Percentiles rank a stretch among this genome's conserved stretches.
These are phyloP conservation scores for Calonectria honghensis DNA, from an alignment of 2,329 filamentous ascomycete genomes.

Conservation along the genomic window DNA sequence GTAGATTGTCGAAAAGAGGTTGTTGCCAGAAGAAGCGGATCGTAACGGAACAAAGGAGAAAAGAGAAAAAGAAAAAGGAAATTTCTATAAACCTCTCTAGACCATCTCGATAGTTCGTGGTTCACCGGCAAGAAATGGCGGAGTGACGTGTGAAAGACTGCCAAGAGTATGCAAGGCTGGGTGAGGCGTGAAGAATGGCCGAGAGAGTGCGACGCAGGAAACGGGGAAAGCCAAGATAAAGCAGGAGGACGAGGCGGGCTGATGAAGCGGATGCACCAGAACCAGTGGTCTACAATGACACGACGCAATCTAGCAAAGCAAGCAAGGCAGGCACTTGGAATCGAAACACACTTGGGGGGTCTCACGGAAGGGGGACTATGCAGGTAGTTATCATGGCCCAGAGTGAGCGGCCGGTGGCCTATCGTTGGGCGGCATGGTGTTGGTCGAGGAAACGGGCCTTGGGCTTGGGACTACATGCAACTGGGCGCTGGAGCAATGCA, in stretches of 20 bases:
- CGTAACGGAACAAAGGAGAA: conserved; percentile 47
- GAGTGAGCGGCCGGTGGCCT: conserved; percentile 41
- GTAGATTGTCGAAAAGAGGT: conserved; percentile 12
- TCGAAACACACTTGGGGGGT: conserved; percentile 48
- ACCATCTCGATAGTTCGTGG: conserved; percentile 53
- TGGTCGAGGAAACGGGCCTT: conserved; percentile 53
- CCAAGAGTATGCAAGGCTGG: conserved; percentile 39
- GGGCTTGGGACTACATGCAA: conserved; percentile 21
- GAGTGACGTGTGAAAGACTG: conserved; percentile 46
- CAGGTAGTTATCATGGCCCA: conserved; percentile 48
- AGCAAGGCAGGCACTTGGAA: conserved; percentile 48
- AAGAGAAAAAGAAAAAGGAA: conserved; percentile 38
- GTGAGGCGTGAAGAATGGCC: conserved; percentile 43
- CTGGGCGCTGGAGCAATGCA: conserved; percentile 26
- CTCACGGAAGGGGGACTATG: conserved; percentile 34
- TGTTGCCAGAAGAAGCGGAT: conserved; percentile 27
- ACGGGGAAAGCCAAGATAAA: conserved; percentile 31
- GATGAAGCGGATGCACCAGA: conserved; percentile 49
- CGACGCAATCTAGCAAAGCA: conserved; percentile 45
- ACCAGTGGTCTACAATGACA: conserved; percentile 41
- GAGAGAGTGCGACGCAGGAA: conserved; percentile 47
- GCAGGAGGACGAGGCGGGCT: conserved; percentile 52
- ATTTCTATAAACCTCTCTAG: conserved; percentile 45
- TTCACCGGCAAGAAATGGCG: conserved; percentile 50
- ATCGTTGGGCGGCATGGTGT: conserved; percentile 47